Conservation (phyloP, 2,329 filamentous ascomycete genomes). For the Alternaria incomplexa region DNA sequence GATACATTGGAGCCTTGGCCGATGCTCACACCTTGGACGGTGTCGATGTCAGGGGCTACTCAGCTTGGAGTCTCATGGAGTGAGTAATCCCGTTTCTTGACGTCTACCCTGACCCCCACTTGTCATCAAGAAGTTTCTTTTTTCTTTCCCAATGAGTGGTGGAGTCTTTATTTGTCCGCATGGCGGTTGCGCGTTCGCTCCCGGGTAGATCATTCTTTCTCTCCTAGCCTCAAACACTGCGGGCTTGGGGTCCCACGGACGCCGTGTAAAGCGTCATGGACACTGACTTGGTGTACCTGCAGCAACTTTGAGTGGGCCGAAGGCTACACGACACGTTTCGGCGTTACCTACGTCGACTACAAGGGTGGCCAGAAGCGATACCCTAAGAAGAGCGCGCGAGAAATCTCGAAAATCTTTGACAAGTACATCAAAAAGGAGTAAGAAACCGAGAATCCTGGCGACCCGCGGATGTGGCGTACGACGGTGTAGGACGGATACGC, state of each 20-base stretch:
- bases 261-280: background rate
- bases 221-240: slow-evolving; percentile 18
- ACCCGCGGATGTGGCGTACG: slow-evolving; percentile 22
- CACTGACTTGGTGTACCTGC: slow-evolving; percentile 20
- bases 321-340: slow-evolving; percentile 85
- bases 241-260: background rate
- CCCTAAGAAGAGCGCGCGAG: slow-evolving; percentile 82
- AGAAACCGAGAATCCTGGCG: background rate
- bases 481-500: slow-evolving; percentile 12
- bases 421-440: slow-evolving; percentile 69
- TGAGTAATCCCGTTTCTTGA: slow-evolving; percentile 47
- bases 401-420: slow-evolving; percentile 73
- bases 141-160: background rate
- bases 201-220: slow-evolving; percentile 1
- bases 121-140: background rate
- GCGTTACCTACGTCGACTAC: slow-evolving; percentile 85
- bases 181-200: background rate
- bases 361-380: slow-evolving; percentile 76
- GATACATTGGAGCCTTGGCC: slow-evolving; percentile 78
- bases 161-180: background rate
- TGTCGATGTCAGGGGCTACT: slow-evolving; percentile 80
- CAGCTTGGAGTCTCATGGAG: slow-evolving; percentile 89
- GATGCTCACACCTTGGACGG: slow-evolving; percentile 73
- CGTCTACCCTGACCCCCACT: slow-evolving; percentile 1
- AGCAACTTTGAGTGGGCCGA: slow-evolving; percentile 92